Base-by-base conservation (phyloP, 2,329 filamentous ascomycete species). In the Verticillium alfalfae region DNA sequence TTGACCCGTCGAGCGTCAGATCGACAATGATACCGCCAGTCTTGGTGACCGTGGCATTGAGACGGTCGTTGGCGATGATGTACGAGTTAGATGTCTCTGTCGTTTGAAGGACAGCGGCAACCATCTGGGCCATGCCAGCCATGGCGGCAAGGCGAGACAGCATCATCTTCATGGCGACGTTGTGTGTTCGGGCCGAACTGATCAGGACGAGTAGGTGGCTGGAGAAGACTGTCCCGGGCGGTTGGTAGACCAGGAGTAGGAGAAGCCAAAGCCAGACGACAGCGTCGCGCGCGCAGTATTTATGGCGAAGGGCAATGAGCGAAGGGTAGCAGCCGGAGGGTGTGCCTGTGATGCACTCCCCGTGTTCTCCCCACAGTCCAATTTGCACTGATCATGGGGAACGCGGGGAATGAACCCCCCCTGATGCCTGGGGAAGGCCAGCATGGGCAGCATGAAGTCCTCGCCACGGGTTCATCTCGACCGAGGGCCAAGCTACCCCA, bases 31-130 rank as follows among this genome's bases (percentile, higher is more conserved):
- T 70, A n/a, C 76, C 76, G 18, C 72, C 69, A 0, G 67, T 64
- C 68, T 78, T 78, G 65, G 69, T 65, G 34, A 78, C 71, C 60
- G 72, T 71, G 36, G 73, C 71, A 61, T 73, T 71, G 26, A 78
- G 70, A 12, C 75, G 73, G 62, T 76, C 73, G 62, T 78, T 78
- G 55, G 72, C 70, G 41, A 79, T 69, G 56, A 73, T 70, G 58
- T 75, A 68, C 15, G 72, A 62, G 12, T 70, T 68, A 56, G 68
- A 70, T 45, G 72, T 73, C 61, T 75, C 72, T 31, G 67, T 78
- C 54, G 73, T 72, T 61, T 70, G 71, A 64, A 74, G 65, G 56
- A 65, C 62, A 3, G 71, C 72, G 2, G 64, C 39, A 3, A 66
- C 70, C 62, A 57, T 49, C 39, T 31, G 26, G 37, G 57, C 39